Evolutionary conservation across 768 basidiomycete species (phyloP).

Genomic region (Russula lepida): DNA sequence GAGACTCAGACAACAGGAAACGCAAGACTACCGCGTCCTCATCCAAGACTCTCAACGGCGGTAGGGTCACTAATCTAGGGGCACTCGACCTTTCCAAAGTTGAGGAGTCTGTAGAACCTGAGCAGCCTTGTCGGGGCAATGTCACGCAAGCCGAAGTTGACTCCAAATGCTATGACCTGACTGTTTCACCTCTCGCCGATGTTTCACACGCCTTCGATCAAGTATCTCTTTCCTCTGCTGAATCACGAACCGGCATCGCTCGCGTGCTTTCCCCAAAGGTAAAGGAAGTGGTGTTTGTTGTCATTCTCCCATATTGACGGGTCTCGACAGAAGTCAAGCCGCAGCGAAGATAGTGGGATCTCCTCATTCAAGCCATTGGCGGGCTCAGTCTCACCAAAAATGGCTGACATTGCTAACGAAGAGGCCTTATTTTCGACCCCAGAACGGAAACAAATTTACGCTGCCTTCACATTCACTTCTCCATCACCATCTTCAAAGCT

Average conservation of each 20-base stretch:
- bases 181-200: conserved; percentile 70
- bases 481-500: conserved; percentile 56
- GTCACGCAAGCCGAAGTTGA: conserved; percentile 50
- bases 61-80: conserved; percentile 16
- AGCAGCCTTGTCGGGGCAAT: conserved; percentile 36
- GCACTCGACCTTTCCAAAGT: conserved; percentile 21
- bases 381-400: conserved; percentile 8
- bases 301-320: background rate
- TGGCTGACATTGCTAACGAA: background rate
- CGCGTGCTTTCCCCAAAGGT: conserved; percentile 15
- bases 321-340: conserved; percentile 10
- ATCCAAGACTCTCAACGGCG: conserved; percentile 14
- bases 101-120: conserved; percentile 52
- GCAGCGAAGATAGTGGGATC: background rate
- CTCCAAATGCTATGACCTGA: conserved; percentile 72
- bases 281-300: background rate
- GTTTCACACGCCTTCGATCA: conserved; percentile 59
- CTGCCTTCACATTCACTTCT: conserved; percentile 71
- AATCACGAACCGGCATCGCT: conserved; percentile 1
- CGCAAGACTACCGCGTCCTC: conserved; percentile 38
- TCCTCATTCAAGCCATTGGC: conserved; percentile 13
- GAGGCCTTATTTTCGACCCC: conserved; percentile 52
- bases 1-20: conserved; percentile 49
- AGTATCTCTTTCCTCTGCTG: conserved; percentile 18
- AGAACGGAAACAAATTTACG: conserved; percentile 62